phyloP scores from a whole-genome alignment of 176 grass and related monocot genomes.

The Dendrocalamus sinicus region DNA sequence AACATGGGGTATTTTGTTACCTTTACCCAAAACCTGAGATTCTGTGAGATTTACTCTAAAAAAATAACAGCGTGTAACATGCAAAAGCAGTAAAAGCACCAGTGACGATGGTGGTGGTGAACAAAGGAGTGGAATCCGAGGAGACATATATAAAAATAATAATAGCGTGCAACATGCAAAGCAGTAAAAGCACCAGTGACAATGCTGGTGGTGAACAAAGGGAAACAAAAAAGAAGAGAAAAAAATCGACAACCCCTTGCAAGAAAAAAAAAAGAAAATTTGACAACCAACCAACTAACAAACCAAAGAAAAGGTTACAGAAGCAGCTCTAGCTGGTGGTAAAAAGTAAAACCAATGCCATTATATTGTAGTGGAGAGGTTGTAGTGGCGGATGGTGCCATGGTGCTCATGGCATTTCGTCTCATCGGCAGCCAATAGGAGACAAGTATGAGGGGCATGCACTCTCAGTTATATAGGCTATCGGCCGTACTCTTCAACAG shows the following conservation, averaged over 20 bases:
- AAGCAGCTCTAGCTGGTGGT: neutral
- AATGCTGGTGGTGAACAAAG: slow-evolving; percentile 36
- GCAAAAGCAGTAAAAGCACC: too few species aligned
- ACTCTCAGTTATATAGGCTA: neutral
- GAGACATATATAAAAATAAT: neutral
- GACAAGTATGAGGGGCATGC: neutral
- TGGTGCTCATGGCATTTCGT: neutral
- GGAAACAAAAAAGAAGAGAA: neutral
- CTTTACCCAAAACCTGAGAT: too few species aligned
- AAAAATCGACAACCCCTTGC: too few species aligned
- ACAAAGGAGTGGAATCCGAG: too few species aligned
- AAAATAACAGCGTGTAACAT: too few species aligned
- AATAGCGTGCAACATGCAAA: neutral
- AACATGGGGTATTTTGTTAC: too few species aligned
- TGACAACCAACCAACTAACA: neutral
- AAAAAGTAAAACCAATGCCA: slow-evolving; percentile 11
- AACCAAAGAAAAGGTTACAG: slow-evolving; percentile 32
- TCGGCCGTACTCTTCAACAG: neutral
- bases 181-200: neutral
- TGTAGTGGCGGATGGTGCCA: neutral
- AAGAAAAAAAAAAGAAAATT: neutral
- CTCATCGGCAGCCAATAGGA: neutral
- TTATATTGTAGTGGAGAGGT: slow-evolving; percentile 10
- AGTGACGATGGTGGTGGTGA: too few species aligned
- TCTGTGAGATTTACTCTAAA: too few species aligned